A percentile compares a stretch with the other conserved stretches of the same genome.
phyloP scores from a whole-genome alignment of 2,329 filamentous ascomycete species.

The Ilyonectria destructans region DNA sequence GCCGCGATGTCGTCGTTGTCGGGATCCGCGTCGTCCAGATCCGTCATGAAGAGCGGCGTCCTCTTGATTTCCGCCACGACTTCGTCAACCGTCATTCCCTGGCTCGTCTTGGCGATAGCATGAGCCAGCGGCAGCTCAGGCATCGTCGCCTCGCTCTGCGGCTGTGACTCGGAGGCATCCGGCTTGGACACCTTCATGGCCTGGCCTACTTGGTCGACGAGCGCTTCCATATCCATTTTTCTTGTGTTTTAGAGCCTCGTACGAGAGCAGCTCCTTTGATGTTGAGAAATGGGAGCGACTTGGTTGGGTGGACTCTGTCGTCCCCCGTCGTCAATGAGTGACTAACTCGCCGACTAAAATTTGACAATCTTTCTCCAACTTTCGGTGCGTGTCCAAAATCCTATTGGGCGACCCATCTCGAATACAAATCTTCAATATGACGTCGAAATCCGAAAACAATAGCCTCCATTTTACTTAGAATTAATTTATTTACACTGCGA shows the following conservation, averaged over 20 bases:
- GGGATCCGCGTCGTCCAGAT: constrained; percentile 83
- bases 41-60: constrained; percentile 95
- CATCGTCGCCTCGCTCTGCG: constrained; percentile 46
- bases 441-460: background rate
- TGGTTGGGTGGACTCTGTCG: constrained; percentile 20
- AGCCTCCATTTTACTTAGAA: background rate
- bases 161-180: constrained; percentile 15
- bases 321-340: constrained; percentile 33
- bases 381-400: constrained; percentile 47
- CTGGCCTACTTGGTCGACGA: constrained; percentile 60
- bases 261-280: background rate
- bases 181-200: constrained; percentile 47
- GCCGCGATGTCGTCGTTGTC: constrained; percentile 91
- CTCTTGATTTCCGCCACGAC: constrained; percentile 72
- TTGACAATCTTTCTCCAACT: constrained; percentile 44
- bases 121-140: constrained; percentile 66
- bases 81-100: constrained; percentile 68
- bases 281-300: constrained; percentile 21
- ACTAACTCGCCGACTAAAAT: constrained; percentile 42
- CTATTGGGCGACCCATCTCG: constrained; percentile 42
- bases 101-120: constrained; percentile 51
- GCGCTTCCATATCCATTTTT: constrained; percentile 60
- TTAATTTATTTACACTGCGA: background rate
- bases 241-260: background rate
- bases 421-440: constrained; percentile 15